phyloP scores from a whole-genome alignment of 495 filamentous ascomycete species.

The Penicillium nucicola region DNA sequence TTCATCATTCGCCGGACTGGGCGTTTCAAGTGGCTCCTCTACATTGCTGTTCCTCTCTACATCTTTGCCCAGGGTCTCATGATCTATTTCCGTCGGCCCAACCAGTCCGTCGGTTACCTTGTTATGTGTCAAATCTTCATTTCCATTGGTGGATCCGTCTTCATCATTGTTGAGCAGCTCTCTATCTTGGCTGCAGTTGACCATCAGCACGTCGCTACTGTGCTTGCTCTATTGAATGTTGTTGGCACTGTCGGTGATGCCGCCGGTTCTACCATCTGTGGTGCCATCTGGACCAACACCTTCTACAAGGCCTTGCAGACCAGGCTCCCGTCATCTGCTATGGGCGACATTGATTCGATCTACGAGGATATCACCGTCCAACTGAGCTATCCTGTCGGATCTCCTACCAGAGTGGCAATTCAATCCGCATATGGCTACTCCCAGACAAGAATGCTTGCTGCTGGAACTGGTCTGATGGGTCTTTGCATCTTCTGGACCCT shows the following conservation, averaged over 20 bases:
- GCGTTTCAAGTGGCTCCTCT: slow-evolving; percentile 49
- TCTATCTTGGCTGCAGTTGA: slow-evolving; percentile 60
- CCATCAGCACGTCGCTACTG: slow-evolving; percentile 62
- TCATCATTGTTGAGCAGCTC: slow-evolving; percentile 61
- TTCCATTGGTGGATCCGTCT: slow-evolving; percentile 54
- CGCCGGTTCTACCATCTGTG: slow-evolving; percentile 57
- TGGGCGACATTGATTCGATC: slow-evolving; percentile 42
- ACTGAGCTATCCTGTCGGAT: slow-evolving; percentile 49
- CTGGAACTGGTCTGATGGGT: slow-evolving; percentile 29
- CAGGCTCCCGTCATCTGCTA: slow-evolving; percentile 48
- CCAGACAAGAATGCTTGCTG: slow-evolving; percentile 32
- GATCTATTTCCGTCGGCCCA: slow-evolving; percentile 60
- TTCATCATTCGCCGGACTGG: slow-evolving; percentile 49
- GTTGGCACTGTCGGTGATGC: slow-evolving; percentile 61
- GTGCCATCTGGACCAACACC: slow-evolving; percentile 60
- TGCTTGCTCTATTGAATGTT: slow-evolving; percentile 60
- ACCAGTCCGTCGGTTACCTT: slow-evolving; percentile 56
- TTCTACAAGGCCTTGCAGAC: slow-evolving; percentile 50
- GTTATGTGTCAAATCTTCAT: slow-evolving; percentile 73
- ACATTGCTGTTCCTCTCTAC: slow-evolving; percentile 57
- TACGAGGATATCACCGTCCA: slow-evolving; percentile 47
- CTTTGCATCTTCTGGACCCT: slow-evolving; percentile 32
- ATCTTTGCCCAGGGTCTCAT: slow-evolving; percentile 56
- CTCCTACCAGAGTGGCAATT: slow-evolving; percentile 48
- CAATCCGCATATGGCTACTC: slow-evolving; percentile 51